Evolutionary conservation across 2,329 filamentous ascomycete genomes (phyloP).

Genomic region (Teratosphaeria gauchensis): DNA sequence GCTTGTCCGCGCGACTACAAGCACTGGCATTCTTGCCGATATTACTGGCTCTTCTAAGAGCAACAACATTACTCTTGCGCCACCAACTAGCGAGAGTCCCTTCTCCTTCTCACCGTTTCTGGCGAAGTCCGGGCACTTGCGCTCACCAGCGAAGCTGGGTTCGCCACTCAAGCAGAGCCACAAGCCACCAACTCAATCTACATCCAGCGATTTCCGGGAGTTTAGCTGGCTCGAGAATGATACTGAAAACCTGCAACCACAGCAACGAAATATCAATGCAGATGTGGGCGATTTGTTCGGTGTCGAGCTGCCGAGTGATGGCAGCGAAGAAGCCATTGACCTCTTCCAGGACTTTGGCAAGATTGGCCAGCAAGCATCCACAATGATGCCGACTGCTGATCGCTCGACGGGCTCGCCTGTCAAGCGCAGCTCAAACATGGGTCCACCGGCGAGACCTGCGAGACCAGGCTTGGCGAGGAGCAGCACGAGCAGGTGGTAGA

Average conservation of each 20-base stretch:
- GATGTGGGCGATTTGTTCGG: slow-evolving; percentile 46
- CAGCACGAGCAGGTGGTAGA: slow-evolving; percentile 23
- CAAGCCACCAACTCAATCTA: slow-evolving; percentile 10
- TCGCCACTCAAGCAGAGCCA: slow-evolving; percentile 25
- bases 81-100: slow-evolving; percentile 12
- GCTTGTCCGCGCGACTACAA: slow-evolving; percentile 53
- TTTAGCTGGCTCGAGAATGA: slow-evolving; percentile 21
- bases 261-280: slow-evolving; percentile 21
- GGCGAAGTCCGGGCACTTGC: slow-evolving; percentile 10
- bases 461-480: slow-evolving; percentile 15
- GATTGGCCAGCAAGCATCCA: slow-evolving; percentile 43
- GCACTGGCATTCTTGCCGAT: slow-evolving; percentile 52
- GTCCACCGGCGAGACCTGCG: slow-evolving; percentile 18
- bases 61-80: slow-evolving; percentile 31
- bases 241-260: slow-evolving; percentile 15
- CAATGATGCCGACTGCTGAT: slow-evolving; percentile 6
- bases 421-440: slow-evolving; percentile 16
- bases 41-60: slow-evolving; percentile 46
- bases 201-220: slow-evolving; percentile 3
- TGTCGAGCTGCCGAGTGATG: slow-evolving; percentile 48
- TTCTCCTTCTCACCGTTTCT: slow-evolving; percentile 26
- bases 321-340: slow-evolving; percentile 53
- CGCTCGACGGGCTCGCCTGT: slow-evolving; percentile 25
- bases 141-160: slow-evolving; percentile 20
- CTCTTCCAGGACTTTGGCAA: slow-evolving; percentile 67